Conservation (phyloP, 805 yeast species). For the Spathaspora hagerdaliae region DNA sequence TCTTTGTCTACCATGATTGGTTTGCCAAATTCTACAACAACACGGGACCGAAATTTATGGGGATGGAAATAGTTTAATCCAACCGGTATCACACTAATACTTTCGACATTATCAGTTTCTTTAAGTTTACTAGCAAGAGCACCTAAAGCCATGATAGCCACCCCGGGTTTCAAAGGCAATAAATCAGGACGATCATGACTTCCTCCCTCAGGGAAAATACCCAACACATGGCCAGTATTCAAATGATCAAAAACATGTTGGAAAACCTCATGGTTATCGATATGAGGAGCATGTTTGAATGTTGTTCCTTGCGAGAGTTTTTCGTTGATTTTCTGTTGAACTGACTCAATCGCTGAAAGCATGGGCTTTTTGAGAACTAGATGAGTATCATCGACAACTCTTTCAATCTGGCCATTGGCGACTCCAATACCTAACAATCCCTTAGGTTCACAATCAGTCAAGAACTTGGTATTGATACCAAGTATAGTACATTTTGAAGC, state of each 20-base stretch:
- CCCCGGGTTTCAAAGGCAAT: slow-evolving; percentile 42
- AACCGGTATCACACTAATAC: slow-evolving; percentile 34
- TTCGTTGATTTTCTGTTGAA: slow-evolving; percentile 11
- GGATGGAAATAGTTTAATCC: slow-evolving; percentile 43
- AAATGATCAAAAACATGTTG: slow-evolving; percentile 35
- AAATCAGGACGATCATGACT: slow-evolving; percentile 40
- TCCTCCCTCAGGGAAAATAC: slow-evolving; percentile 44
- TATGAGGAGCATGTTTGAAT: slow-evolving; percentile 35
- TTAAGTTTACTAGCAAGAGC: slow-evolving; percentile 27
- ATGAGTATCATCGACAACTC: slow-evolving; percentile 27
- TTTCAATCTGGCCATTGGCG: slow-evolving; percentile 28
- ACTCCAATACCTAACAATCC: slow-evolving; percentile 36
- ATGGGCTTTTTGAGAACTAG: slow-evolving; percentile 23
- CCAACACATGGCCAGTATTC: slow-evolving; percentile 29
- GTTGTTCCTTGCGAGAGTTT: slow-evolving; percentile 23
- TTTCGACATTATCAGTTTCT: slow-evolving; percentile 11
- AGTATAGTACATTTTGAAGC: slow-evolving; percentile 12
- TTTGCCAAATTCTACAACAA: slow-evolving; percentile 40
- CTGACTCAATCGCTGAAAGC: slow-evolving; percentile 5
- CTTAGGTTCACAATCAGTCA: slow-evolving; percentile 27
- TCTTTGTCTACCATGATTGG: slow-evolving; percentile 31
- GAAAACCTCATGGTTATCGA: slow-evolving; percentile 34
- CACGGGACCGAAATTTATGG: slow-evolving; percentile 37
- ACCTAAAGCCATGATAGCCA: slow-evolving; percentile 43
- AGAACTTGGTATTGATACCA: slow-evolving; percentile 33